Conservation (phyloP, 2,329 filamentous ascomycete species). For the Fusarium nodosum region DNA sequence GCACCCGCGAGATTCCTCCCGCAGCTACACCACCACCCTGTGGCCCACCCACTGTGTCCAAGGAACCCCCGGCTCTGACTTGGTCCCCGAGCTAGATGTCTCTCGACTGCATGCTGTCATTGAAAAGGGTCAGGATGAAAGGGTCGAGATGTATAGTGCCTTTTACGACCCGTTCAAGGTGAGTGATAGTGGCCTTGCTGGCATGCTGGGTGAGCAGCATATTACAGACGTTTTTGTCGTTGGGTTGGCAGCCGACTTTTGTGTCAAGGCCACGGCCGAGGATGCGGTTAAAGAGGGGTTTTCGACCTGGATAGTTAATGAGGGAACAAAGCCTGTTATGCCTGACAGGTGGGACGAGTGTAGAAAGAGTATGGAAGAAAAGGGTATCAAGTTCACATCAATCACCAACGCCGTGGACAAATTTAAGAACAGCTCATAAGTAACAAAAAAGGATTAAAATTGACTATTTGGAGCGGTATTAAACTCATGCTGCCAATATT, state of each 20-base stretch:
- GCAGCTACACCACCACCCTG: constrained; percentile 76
- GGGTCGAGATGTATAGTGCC: constrained; percentile 93
- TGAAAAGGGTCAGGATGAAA: constrained; percentile 80
- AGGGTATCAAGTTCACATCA: constrained; percentile 74
- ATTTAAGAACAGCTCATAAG: constrained; percentile 35
- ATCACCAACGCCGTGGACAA: constrained; percentile 42
- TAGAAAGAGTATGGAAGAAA: constrained; percentile 66
- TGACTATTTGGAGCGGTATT: constrained; percentile 40
- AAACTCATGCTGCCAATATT: constrained; percentile 30
- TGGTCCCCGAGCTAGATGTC: constrained; percentile 78
- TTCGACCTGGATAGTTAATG: constrained; percentile 79
- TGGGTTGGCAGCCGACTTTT: constrained; percentile 90
- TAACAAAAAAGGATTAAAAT: constrained; percentile 37
- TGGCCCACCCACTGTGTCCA: constrained; percentile 95
- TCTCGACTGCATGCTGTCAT: constrained; percentile 74
- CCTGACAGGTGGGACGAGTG: constrained; percentile 68
- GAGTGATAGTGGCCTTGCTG: constrained; percentile 73
- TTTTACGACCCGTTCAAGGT: constrained; percentile 85
- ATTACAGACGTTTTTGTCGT: constrained; percentile 88
- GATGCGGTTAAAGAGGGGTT: constrained; percentile 85
- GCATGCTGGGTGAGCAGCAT: constrained; percentile 65
- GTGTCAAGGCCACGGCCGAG: constrained; percentile 84
- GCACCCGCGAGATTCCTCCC: constrained; percentile 74
- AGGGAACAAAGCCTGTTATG: constrained; percentile 82
- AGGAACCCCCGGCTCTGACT: constrained; percentile 75